Base-by-base conservation (phyloP, 2,329 filamentous ascomycete genomes). In the Coniochaeta prunicola region DNA sequence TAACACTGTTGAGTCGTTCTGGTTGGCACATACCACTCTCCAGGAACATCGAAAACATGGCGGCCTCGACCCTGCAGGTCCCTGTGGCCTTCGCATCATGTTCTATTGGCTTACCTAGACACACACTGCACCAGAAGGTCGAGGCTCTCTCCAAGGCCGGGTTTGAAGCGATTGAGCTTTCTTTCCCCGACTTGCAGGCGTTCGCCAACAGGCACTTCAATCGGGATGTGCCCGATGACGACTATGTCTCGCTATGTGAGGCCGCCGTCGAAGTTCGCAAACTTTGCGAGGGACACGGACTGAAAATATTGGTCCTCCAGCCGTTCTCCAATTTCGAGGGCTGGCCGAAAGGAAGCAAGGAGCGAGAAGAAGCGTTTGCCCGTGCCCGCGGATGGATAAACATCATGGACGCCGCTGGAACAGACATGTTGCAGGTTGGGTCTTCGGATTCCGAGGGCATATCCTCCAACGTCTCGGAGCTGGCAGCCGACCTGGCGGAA, bases 291-390 rank as follows among this genome's bases (percentile, higher is more conserved):
- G 74, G 80, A 12, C 75, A 84, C 34, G 71, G 74, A 0, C 71
- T 92, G 1, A 74, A 78, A 36, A 80, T 92, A 59, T 78, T 92
- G 69, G 87, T 91, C 76, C 72, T 92, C 6, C 89, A 92, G 66
- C 88, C 89, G 0, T 92, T 92, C 65, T 75, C 84, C 17, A 89
- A 91, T 65, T 91, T 91, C 59, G 89, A 92, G 65, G 89, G 89
- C 1, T 92, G 89, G 88, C 74, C 79, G 0, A 75, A 76, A 42
- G 83, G 76, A 0, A 83, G 81, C 1, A 65, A 74, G 0, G 81
- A 88, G 68, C 75, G 87, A 3, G 71, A 82, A 5, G 82, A 88
- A 57, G 87, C 85, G 0, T 89, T 89, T 62, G 71, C 74, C 0
- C 77, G 86, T 26, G 88, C 86, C 0, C 72, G 70, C 7, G 87